Evolutionary conservation across 345 rosid species (phyloP).

Genomic region (Chamaenerion angustifolium): DNA sequence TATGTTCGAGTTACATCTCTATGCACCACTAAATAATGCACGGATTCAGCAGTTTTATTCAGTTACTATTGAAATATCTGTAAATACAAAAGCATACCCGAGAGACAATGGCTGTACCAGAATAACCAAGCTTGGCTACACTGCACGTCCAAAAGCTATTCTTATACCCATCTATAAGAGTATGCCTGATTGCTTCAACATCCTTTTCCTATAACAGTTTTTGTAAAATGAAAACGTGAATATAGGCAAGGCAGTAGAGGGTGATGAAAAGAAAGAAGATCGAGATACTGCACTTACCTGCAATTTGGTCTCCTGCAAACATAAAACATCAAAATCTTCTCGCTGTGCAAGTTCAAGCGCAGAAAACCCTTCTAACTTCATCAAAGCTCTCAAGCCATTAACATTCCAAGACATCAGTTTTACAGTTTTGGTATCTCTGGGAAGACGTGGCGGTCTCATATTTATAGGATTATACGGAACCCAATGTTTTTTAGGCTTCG

Average conservation of each 20-base stretch:
- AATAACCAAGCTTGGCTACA: constrained; percentile 78
- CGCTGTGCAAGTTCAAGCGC: constrained; percentile 68
- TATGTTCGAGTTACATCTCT: too few species aligned
- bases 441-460: constrained; percentile 55
- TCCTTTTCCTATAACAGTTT: constrained; percentile 55
- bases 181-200: constrained; percentile 49
- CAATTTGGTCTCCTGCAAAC: constrained; percentile 92
- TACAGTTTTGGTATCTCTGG: constrained; percentile 28
- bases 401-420: constrained; percentile 94
- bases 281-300: constrained; percentile 35
- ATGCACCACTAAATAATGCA: too few species aligned
- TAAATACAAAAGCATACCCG: constrained; percentile 34
- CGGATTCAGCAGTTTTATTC: too few species aligned
- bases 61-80: too few species aligned
- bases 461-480: constrained; percentile 64
- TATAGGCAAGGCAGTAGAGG: not conserved
- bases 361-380: constrained; percentile 60
- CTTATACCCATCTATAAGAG: constrained; percentile 57
- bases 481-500: constrained; percentile 88
- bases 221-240: not conserved
- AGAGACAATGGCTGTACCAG: constrained; percentile 90
- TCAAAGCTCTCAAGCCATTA: constrained; percentile 75
- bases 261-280: not conserved
- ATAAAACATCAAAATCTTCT: constrained; percentile 72
- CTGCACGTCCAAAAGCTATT: constrained; percentile 93